Evolutionary conservation across 129 eudicot genomes (phyloP).

Genomic region (Dittrichia graveolens): DNA sequence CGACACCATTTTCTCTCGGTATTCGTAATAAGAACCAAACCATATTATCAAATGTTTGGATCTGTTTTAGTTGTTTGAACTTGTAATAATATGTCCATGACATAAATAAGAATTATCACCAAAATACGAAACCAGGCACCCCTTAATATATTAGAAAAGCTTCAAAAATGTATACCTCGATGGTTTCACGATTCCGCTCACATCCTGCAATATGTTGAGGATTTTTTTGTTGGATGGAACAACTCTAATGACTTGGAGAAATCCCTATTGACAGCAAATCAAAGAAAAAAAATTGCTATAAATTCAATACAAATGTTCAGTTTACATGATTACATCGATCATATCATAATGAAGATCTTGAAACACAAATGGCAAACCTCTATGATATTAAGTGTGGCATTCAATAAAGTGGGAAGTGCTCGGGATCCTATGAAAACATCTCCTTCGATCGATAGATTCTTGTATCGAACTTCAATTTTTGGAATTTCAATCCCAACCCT

Average conservation of each 20-base stretch:
- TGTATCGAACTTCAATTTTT: conserved; percentile 65
- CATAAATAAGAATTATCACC: too few relatives aligned
- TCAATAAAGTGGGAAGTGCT: conserved; percentile 78
- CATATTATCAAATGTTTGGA: not conserved
- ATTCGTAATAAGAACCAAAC: not conserved
- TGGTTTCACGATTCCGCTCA: conserved; percentile 71
- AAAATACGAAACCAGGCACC: too few relatives aligned
- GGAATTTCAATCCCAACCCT: conserved; percentile 77
- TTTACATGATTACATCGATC: not conserved
- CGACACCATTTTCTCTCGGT: not conserved
- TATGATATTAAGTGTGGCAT: conserved; percentile 54
- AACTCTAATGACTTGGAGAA: conserved; percentile 53
- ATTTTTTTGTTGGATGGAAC: conserved; percentile 67
- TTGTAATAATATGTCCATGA: too few relatives aligned
- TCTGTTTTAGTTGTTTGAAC: too few relatives aligned
- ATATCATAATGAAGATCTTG: not conserved
- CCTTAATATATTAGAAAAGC: not conserved
- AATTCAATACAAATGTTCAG: not conserved
- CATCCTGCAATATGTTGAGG: conserved; percentile 65
- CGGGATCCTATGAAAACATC: conserved; percentile 68
- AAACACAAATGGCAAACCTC: conserved; percentile 48
- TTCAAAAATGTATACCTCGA: conserved; percentile 59
- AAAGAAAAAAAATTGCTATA: not conserved
- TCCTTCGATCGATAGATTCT: conserved; percentile 73
- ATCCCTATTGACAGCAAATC: conserved; percentile 44